Evolutionary conservation across 2,329 filamentous ascomycete genomes (phyloP).

Genomic region (Sclerotinia sclerotiorum): DNA sequence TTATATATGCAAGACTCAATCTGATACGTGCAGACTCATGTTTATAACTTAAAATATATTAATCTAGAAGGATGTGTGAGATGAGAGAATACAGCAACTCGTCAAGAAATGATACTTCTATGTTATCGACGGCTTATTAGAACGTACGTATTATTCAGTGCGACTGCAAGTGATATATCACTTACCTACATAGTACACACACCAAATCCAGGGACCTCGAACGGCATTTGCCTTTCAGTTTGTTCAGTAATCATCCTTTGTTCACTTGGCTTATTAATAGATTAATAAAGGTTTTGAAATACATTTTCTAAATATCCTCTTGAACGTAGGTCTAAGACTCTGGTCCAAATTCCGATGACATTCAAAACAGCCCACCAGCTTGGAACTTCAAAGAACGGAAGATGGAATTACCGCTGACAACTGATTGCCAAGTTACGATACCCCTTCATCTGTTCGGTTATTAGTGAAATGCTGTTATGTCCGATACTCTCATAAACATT

Average conservation of each 20-base stretch:
- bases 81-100: background rate
- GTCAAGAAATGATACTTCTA: background rate
- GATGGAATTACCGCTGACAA: background rate
- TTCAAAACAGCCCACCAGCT: background rate
- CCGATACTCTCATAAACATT: too few relatives aligned
- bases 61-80: background rate
- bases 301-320: background rate
- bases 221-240: background rate
- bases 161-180: background rate
- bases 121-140: background rate
- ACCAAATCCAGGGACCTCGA: background rate
- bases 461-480: background rate
- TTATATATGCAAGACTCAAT: background rate
- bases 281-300: constrained; percentile 3
- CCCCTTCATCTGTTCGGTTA: constrained; percentile 17
- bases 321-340: background rate
- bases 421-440: background rate
- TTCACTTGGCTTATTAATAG: background rate
- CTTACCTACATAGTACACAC: constrained; percentile 1
- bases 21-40: background rate
- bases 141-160: background rate
- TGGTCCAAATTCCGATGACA: background rate
- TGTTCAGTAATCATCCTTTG: constrained; percentile 10
- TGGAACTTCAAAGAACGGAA: background rate
- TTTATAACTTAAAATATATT: background rate